Evolutionary conservation across 805 yeast species (phyloP), one percentile per base, ranked within the genome.

Genomic region (Metschnikowia baotianmanensis): DNA sequence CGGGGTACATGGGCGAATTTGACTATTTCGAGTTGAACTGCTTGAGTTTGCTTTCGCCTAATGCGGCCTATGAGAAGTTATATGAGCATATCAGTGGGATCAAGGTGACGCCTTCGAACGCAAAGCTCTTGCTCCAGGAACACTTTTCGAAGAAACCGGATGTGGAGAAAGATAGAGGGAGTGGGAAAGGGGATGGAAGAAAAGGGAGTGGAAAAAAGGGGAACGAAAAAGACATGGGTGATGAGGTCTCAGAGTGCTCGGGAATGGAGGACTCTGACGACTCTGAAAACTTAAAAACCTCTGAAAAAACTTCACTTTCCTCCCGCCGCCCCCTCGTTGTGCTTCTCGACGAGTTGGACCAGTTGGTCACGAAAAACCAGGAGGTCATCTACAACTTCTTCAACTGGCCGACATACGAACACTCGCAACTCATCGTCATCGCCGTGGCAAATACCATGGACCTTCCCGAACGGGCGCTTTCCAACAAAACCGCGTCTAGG

Each of bases 391-490:
- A 93, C 67, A 93, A 93, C 60, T 88, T 93, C 57, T 89, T 93
- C 72, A 93, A 93, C 63, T 93, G 99, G 99, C 96, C 99, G 4
- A 80, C 96, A 0, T 80, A 86, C 54, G 68, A 76, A 10, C 70
- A 80, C 49, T 89, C 98, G 4, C 82, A 82, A 53, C 68, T 93
- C 36, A 78, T 93, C 36, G 95, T 93, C 2, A 72, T 93, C 30
- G 97, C 98, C 0, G 89, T 93, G 22, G 97, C 98, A 4, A 93
- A 93, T 60, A 90, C 97, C 0, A 89, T 93, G 96, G 98, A 93
- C 65, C 67, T 93, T 34, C 98, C 99, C 0, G 99, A 93, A 58
- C 71, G 96, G 38, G 74, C 82, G 36, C 67, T 93, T 28, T 80
- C 93, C 15, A 91, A 88, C 62, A 93, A 93, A 62, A 84, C 89